phyloP scores from a whole-genome alignment of 2,329 filamentous ascomycete species.

The Rosellinia necatrix region DNA sequence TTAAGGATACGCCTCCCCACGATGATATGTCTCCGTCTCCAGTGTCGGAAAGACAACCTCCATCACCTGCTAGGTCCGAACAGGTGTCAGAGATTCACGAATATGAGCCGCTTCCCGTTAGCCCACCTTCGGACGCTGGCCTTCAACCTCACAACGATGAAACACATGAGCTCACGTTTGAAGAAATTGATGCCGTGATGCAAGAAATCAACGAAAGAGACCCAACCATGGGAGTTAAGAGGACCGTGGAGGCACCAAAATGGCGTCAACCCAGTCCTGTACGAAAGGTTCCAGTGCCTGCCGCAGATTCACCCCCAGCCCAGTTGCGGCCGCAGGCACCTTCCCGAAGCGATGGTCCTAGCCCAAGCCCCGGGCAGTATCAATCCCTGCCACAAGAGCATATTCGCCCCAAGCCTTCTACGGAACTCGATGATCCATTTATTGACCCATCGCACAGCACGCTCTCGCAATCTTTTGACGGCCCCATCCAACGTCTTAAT shows the following conservation, averaged over 20 bases:
- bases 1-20: slow-evolving; percentile 50
- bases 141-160: slow-evolving; percentile 31
- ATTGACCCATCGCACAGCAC: slow-evolving; percentile 56
- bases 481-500: slow-evolving; percentile 66
- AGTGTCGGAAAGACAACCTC: slow-evolving; percentile 32
- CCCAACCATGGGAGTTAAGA: slow-evolving; percentile 75
- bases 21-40: slow-evolving; percentile 50
- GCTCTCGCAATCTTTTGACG: slow-evolving; percentile 53
- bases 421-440: slow-evolving; percentile 67
- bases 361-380: slow-evolving; percentile 69
- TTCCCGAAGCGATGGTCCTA: slow-evolving; percentile 71
- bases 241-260: slow-evolving; percentile 52
- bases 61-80: slow-evolving; percentile 9
- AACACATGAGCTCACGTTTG: slow-evolving; percentile 60
- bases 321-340: slow-evolving; percentile 55
- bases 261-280: slow-evolving; percentile 53
- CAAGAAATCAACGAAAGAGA: slow-evolving; percentile 76
- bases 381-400: slow-evolving; percentile 52
- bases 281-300: slow-evolving; percentile 44
- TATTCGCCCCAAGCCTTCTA: slow-evolving; percentile 52
- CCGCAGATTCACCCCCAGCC: slow-evolving; percentile 55
- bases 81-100: slow-evolving; percentile 40
- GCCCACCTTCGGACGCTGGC: slow-evolving; percentile 37
- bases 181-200: slow-evolving; percentile 94
- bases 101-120: slow-evolving; percentile 41